Evolutionary conservation across 441 rosid genomes (phyloP).

Genomic region (Erodium chrysanthum): DNA sequence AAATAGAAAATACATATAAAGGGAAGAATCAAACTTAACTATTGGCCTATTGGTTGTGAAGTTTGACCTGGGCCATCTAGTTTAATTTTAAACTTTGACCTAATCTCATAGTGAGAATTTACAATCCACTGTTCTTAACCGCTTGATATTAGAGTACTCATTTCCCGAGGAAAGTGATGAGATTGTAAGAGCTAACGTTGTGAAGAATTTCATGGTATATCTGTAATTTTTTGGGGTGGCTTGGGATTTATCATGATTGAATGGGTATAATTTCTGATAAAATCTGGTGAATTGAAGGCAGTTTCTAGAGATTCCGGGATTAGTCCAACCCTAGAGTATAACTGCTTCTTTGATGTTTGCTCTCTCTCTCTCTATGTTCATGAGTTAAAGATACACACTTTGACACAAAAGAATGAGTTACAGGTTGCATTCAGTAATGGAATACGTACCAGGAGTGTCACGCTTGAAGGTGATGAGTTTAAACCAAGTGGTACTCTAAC

Average conservation of each 20-base stretch:
- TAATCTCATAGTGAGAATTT: neutral
- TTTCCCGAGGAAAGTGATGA: neutral
- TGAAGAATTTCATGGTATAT: neutral
- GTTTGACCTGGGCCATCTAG: too few species aligned
- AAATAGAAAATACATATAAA: too few species aligned
- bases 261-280: neutral
- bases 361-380: neutral
- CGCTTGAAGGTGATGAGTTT: constrained; percentile 90
- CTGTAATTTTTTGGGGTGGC: neutral
- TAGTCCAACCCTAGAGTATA: neutral
- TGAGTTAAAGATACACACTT: neutral
- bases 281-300: neutral
- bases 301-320: neutral
- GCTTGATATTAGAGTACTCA: neutral
- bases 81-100: too few species aligned
- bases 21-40: too few species aligned
- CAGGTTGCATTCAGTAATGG: constrained; percentile 81
- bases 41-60: too few species aligned
- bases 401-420: constrained; percentile 10
- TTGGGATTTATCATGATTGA: neutral
- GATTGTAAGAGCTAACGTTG: neutral
- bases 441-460: constrained; percentile 69
- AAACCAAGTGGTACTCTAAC: constrained; percentile 95
- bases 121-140: neutral
- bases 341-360: neutral